These are phyloP conservation scores for Brassica napus DNA, from an alignment of 345 rosid species.

Conservation along the genomic window Da-Ae NC_063449.1:45690501-45691000, in stretches of 20 bases:
- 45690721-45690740: too few species aligned
- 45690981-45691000: background rate
- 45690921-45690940: constrained; percentile 25
- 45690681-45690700: background rate
- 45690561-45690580: background rate
- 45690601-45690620: background rate
- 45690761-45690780: background rate
- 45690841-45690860: too few species aligned
- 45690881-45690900: constrained; percentile 11
- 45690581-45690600: background rate
- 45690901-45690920: constrained; percentile 13
- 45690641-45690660: background rate
- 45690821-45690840: background rate
- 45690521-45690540: background rate
- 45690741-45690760: background rate
- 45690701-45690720: background rate
- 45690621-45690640: background rate
- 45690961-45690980: background rate
- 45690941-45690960: background rate
- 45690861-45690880: constrained; percentile 1
- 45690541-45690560: background rate
- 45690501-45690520: background rate
- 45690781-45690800: background rate
- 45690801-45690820: background rate
- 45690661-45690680: background rate